phyloP scores from a whole-genome alignment of 371 early-diverging fungal species.

The Circinella umbellata region DNA sequence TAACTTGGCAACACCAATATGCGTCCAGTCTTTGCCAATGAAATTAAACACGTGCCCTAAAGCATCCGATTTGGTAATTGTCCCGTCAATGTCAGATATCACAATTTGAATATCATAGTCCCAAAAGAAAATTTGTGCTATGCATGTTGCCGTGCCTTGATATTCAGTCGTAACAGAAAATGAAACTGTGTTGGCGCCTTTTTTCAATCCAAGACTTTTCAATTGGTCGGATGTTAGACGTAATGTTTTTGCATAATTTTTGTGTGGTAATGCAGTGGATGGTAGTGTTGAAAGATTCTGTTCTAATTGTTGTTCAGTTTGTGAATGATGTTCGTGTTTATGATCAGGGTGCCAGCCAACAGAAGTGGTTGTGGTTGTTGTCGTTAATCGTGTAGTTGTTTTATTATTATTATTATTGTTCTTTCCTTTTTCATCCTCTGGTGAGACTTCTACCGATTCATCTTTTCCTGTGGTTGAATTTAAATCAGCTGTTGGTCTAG shows the following conservation, averaged over 20 bases:
- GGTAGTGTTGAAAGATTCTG: neutral
- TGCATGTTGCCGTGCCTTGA: slow-evolving; percentile 79
- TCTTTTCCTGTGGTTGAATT: neutral
- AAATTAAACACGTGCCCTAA: slow-evolving; percentile 97
- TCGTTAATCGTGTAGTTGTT: slow-evolving; percentile 39
- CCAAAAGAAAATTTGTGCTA: slow-evolving; percentile 92
- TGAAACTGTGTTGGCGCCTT: slow-evolving; percentile 89
- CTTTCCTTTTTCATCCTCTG: neutral
- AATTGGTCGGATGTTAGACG: slow-evolving; percentile 93
- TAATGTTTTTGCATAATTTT: slow-evolving; percentile 86
- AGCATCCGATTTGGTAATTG: slow-evolving; percentile 99
- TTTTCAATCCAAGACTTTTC: slow-evolving; percentile 78
- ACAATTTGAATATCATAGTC: slow-evolving; percentile 87
- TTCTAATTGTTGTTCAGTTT: neutral
- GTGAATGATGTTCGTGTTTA: neutral
- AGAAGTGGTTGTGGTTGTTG: slow-evolving; percentile 47
- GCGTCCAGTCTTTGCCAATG: slow-evolving; percentile 99
- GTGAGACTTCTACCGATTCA: too few relatives aligned
- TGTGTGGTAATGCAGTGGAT: slow-evolving; percentile 22
- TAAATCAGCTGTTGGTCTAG: slow-evolving; percentile 17
- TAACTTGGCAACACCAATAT: slow-evolving; percentile 94
- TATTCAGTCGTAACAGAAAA: slow-evolving; percentile 86
- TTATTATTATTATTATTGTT: slow-evolving; percentile 10
- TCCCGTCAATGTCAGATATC: slow-evolving; percentile 99
- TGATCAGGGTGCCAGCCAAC: slow-evolving; percentile 44